phyloP scores from a whole-genome alignment of 208 protist genomes.

The Sergeia podlipaevii region DNA sequence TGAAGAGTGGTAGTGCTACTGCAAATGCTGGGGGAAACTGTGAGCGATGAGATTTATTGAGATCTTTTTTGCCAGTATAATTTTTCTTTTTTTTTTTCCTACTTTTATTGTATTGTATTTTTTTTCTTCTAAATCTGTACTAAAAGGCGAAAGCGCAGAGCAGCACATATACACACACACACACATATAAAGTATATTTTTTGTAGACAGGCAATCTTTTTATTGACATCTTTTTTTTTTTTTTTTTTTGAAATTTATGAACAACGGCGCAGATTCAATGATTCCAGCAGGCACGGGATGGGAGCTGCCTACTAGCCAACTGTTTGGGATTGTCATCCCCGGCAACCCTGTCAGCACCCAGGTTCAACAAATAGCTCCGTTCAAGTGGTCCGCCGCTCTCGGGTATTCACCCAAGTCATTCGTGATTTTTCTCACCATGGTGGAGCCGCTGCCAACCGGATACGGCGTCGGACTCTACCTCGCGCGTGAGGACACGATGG shows the following conservation, averaged over 20 bases:
- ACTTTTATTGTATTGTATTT: constrained; percentile 1
- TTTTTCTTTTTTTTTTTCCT: background rate
- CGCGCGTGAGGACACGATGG: constrained; percentile 32
- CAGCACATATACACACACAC: background rate
- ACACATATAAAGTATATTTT: too few relatives aligned
- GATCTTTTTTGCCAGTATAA: background rate
- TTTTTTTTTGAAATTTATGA: too few relatives aligned
- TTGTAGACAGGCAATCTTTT: too few relatives aligned
- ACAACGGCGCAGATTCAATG: too few relatives aligned
- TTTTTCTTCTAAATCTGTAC: background rate
- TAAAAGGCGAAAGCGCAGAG: background rate
- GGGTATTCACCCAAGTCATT: constrained; percentile 45
- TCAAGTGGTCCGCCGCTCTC: constrained; percentile 44
- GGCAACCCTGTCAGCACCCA: constrained; percentile 48
- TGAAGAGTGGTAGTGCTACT: too few relatives aligned
- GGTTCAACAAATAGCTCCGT: constrained; percentile 32
- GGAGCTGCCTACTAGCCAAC: background rate
- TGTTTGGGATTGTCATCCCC: constrained; percentile 65
- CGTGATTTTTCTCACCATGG: constrained; percentile 67
- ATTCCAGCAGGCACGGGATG: background rate
- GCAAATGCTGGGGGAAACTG: too few relatives aligned
- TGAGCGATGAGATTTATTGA: too few relatives aligned
- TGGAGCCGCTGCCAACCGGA: constrained; percentile 28
- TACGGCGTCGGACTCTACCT: constrained; percentile 58
- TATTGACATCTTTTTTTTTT: constrained; percentile 9